phyloP scores from a whole-genome alignment of 495 filamentous ascomycete species.

The Chaetomium cochliodes region DNA sequence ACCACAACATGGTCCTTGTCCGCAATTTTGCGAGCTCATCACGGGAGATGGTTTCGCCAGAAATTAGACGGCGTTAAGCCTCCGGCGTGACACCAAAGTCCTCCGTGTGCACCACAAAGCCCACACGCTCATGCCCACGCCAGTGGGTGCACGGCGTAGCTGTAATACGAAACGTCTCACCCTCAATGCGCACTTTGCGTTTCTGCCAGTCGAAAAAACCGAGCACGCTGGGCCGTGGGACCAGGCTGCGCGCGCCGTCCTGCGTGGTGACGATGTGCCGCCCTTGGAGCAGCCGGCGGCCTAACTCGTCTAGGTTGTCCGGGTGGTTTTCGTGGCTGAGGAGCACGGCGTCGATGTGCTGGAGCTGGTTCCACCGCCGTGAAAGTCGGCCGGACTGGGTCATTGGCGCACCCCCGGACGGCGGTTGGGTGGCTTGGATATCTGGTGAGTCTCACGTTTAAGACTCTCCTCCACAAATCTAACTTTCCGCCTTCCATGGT shows the following conservation, averaged over 20 bases:
- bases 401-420: neutral
- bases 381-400: too few species aligned
- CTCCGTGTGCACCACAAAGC: neutral
- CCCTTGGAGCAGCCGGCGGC: slow-evolving; percentile 49
- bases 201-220: too few species aligned
- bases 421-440: neutral
- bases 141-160: neutral
- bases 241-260: neutral
- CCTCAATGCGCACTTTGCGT: neutral
- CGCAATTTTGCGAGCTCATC: neutral
- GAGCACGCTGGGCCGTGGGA: neutral
- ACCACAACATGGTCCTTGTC: neutral
- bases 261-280: slow-evolving; percentile 25
- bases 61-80: neutral
- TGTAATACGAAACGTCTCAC: neutral
- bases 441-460: neutral
- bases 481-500: neutral
- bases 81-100: neutral
- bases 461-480: neutral
- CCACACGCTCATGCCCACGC: neutral
- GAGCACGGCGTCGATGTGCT: slow-evolving; percentile 52
- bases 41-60: neutral
- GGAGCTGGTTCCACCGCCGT: slow-evolving; percentile 43
- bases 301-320: slow-evolving; percentile 52
- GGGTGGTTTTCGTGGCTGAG: slow-evolving; percentile 57